Evolutionary conservation across 2,329 filamentous ascomycete species (phyloP).

Genomic region (Cladosporium sp.): DNA sequence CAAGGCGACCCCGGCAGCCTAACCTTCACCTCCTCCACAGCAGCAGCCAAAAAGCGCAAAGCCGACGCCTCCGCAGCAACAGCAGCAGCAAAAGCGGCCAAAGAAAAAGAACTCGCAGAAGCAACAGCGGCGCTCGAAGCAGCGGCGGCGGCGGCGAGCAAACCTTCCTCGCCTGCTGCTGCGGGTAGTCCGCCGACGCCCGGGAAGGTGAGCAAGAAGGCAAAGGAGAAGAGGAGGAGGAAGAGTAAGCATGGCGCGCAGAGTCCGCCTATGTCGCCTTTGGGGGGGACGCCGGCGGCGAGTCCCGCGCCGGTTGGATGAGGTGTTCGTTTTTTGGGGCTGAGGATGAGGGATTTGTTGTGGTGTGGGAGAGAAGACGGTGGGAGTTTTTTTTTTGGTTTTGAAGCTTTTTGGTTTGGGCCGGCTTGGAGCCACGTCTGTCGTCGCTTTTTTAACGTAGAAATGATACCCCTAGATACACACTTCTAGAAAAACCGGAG

Average conservation of each 20-base stretch:
- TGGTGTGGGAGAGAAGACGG: no score
- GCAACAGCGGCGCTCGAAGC: conserved; percentile 26
- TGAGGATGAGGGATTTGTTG: not conserved
- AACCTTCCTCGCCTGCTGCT: conserved; percentile 13
- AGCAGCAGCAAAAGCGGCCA: conserved; percentile 16
- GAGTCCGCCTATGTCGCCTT: conserved; percentile 11
- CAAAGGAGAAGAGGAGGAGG: conserved; percentile 16
- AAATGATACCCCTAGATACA: no score
- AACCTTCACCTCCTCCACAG: conserved; percentile 46
- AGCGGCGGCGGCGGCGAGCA: conserved; percentile 15
- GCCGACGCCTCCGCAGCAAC: conserved; percentile 31
- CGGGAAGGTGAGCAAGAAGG: conserved; percentile 14
- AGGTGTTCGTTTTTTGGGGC: not conserved
- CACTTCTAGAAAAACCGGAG: no score
- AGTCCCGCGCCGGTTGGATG: conserved; percentile 1
- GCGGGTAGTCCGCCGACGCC: conserved; percentile 16
- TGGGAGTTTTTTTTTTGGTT: no score
- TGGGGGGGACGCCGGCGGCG: conserved; percentile 1
- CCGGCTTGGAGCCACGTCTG: no score
- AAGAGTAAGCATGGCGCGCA: conserved; percentile 18
- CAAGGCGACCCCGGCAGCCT: conserved; percentile 60
- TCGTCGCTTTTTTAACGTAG: no score
- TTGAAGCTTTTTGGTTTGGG: no score
- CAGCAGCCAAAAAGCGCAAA: conserved; percentile 39
- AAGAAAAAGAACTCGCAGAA: not conserved